Evolutionary conservation across 352 stramenopile genomes (phyloP).

Genomic region (Phytophthora hibernalis): DNA sequence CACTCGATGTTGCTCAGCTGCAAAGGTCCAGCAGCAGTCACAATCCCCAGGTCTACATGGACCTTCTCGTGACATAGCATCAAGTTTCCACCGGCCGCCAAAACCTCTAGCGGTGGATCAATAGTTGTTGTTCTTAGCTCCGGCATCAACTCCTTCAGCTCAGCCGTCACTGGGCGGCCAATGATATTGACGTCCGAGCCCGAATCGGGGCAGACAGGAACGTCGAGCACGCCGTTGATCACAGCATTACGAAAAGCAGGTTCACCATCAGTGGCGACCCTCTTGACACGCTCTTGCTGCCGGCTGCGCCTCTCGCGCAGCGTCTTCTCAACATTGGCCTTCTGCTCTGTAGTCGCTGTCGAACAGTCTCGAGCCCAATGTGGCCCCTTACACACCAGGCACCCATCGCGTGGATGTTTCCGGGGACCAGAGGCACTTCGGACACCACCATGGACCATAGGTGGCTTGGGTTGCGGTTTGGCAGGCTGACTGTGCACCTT

Average conservation of each 20-base stretch:
- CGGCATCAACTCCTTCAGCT: not conserved
- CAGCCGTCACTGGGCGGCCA: not conserved
- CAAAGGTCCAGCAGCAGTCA: constrained; percentile 13
- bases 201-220: constrained; percentile 5
- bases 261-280: constrained; percentile 3
- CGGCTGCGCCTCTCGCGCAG: not conserved
- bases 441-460: not conserved
- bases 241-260: not conserved
- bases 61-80: constrained; percentile 15
- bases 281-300: not conserved
- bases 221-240: constrained; percentile 5
- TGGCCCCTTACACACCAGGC: constrained; percentile 11
- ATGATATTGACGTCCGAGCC: constrained; percentile 19
- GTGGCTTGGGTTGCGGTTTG: not conserved
- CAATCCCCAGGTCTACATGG: constrained; percentile 9
- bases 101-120: constrained; percentile 1
- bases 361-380: constrained; percentile 16
- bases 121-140: not conserved
- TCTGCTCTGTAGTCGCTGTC: constrained; percentile 13
- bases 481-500: not conserved
- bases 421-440: too few species aligned
- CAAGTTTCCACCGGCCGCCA: constrained; percentile 1
- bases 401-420: constrained; percentile 1
- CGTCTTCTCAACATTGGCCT: not conserved
- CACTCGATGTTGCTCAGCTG: constrained; percentile 13